Conservation (phyloP, 2,329 filamentous ascomycete species). For the Didymella glomerata region DNA sequence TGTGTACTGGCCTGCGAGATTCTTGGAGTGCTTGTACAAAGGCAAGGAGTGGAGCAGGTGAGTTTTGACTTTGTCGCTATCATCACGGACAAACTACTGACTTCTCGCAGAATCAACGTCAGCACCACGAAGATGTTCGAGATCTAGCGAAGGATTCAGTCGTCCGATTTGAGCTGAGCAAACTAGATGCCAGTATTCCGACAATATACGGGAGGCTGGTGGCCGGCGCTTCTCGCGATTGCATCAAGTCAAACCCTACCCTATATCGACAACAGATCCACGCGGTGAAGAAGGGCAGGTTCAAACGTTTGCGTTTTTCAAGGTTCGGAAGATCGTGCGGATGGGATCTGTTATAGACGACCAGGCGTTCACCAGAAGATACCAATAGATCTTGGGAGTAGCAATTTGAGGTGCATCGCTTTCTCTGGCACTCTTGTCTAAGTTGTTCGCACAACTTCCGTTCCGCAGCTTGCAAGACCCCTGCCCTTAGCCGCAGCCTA, state of each 20-base stretch:
- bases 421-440: neutral
- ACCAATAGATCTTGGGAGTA: neutral
- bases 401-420: neutral
- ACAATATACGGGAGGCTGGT: neutral
- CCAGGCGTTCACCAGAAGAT: neutral
- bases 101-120: constrained; percentile 64
- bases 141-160: neutral
- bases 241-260: neutral
- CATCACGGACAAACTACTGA: constrained; percentile 1
- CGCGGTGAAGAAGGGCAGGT: neutral
- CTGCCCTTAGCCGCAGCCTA: neutral
- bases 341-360: neutral
- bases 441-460: too few relatives aligned
- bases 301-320: neutral
- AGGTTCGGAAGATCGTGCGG: neutral
- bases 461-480: neutral
- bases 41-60: constrained; percentile 64
- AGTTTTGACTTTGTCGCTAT: constrained; percentile 3
- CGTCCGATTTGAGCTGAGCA: neutral
- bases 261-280: neutral
- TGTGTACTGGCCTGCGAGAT: constrained; percentile 62
- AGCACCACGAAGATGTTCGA: constrained; percentile 69
- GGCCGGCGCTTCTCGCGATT: neutral
- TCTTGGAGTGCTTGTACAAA: constrained; percentile 56
- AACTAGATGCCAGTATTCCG: too few relatives aligned